A percentile compares a stretch with the other conserved stretches of the same genome.
Conservation (phyloP, 148 eudicot genomes). For the Persicaria tinctoria region DNA sequence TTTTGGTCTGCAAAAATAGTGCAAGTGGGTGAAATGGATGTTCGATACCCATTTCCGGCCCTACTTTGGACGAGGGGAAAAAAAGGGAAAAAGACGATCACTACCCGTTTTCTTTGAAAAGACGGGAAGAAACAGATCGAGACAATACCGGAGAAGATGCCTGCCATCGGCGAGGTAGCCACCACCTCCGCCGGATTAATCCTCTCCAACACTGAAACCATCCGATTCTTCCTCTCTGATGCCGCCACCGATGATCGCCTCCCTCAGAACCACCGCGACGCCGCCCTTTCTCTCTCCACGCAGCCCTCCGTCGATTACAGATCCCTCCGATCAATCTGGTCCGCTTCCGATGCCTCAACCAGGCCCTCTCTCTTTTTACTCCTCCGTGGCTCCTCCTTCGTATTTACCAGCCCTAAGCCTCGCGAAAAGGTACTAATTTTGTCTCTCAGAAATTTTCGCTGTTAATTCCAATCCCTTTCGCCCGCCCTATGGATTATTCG, state of each 20-base stretch:
- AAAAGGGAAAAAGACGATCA: no score
- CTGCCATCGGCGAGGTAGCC: conserved; percentile 12
- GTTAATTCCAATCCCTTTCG: neutral
- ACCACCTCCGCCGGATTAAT: conserved; percentile 31
- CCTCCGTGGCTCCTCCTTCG: conserved; percentile 44
- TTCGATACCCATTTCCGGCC: no score
- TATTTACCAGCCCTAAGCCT: conserved; percentile 69
- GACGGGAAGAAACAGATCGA: neutral
- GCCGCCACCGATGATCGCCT: conserved; percentile 28
- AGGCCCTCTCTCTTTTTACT: conserved; percentile 39
- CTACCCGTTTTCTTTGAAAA: neutral
- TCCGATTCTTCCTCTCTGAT: conserved; percentile 41
- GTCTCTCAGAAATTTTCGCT: neutral
- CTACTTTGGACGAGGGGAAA: no score
- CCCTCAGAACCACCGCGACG: conserved; percentile 29
- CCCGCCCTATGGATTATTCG: neutral
- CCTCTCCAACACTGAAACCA: conserved; percentile 42
- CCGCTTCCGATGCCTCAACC: conserved; percentile 31
- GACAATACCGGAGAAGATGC: conserved; percentile 13
- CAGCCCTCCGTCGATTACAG: conserved; percentile 51
- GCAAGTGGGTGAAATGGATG: no score
- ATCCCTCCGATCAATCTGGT: conserved; percentile 64
- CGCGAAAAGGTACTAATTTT: conserved; percentile 47
- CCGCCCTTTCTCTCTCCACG: conserved; percentile 37
- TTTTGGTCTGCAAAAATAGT: no score